A percentile compares a stretch with the other conserved stretches of the same genome.
phyloP scores from a whole-genome alignment of 2,329 filamentous ascomycete genomes.

The Aspergillus novoparasiticus region DNA sequence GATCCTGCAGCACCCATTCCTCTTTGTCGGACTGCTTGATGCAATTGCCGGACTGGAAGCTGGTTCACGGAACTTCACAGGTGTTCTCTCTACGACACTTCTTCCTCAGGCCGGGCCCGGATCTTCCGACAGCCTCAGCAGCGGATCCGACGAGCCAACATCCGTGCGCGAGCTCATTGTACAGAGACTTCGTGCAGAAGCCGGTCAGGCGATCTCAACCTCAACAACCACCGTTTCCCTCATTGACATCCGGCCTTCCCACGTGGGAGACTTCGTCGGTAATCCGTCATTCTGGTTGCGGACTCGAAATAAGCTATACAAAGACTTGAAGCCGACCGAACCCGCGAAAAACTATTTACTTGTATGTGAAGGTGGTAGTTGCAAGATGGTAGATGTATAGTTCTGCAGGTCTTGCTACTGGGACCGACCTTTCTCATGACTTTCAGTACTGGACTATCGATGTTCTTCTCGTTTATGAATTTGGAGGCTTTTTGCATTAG shows the following conservation, averaged over 20 bases:
- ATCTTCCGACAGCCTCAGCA: slow-evolving; percentile 19
- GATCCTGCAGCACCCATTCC: slow-evolving; percentile 87
- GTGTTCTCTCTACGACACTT: slow-evolving; percentile 50
- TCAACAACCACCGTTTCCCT: slow-evolving; percentile 37
- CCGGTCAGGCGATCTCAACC: slow-evolving; percentile 34
- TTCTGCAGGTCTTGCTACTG: neutral
- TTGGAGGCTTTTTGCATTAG: slow-evolving; percentile 3
- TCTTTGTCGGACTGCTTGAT: slow-evolving; percentile 80
- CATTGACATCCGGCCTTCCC: slow-evolving; percentile 39
- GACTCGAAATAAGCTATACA: slow-evolving; percentile 39
- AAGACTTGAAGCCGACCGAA: slow-evolving; percentile 36
- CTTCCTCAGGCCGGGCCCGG: slow-evolving; percentile 12
- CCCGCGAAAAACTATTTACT: slow-evolving; percentile 42
- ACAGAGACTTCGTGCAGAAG: slow-evolving; percentile 37
- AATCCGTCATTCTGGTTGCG: slow-evolving; percentile 43
- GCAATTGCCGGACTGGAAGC: slow-evolving; percentile 74
- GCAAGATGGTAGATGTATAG: slow-evolving; percentile 39
- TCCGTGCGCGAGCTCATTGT: slow-evolving; percentile 33
- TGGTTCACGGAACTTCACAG: slow-evolving; percentile 64
- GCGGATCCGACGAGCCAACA: slow-evolving; percentile 25
- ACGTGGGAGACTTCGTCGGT: slow-evolving; percentile 35
- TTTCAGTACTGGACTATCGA: neutral
- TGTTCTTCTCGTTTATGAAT: neutral
- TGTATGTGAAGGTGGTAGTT: slow-evolving; percentile 41
- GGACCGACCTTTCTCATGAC: neutral